Base-by-base conservation (phyloP, 495 filamentous ascomycete species). In the Elasticomyces elasticus region DNA sequence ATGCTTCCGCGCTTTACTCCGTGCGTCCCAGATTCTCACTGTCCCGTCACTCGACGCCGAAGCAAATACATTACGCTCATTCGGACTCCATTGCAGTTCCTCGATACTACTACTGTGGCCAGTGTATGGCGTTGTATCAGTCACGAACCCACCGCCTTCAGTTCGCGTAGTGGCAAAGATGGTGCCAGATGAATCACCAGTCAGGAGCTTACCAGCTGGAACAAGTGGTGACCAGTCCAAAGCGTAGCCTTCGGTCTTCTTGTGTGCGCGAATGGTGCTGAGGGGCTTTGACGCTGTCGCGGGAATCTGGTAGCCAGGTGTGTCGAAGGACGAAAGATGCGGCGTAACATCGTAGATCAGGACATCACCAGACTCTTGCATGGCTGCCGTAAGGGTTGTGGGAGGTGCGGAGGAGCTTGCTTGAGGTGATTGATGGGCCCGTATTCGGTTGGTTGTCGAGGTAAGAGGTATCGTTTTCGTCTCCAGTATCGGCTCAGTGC, bases 71-170 rank as follows among this genome's bases (percentile, higher is more conserved):
- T 87, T 87, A 44, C 77, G 78, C 71, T 98, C 92, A 45, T 81
- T 85, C 0, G 92, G 92, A 22, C 85, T 90, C 92, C 92, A 98
- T 65, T 96, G 92, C 28, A 98, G 72, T 64, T 98, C 92, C 71
- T 98, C 92, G 19, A 98, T 81, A 37, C 86, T 89, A 41, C 83
- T 82, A 3, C 76, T 76, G 72, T 97, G 92, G 24, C 88, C 89
- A 12, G 76, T 80, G 68, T 90, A 91, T 5, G 89, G 79, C 24
- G 84, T 76, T 0, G 76, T 83, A 62, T 91, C 87, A 6, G 87
- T 89, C 4, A 86, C 84, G 80, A 87, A 95, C 44, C 83, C 84
- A 23, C 89, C 91, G 33, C 87, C 87, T 61, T 91, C 84, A 19
- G 84, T 88, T 52, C 87, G 76, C 13, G 87, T 87, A 9, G 89